Evolutionary conservation across 768 basidiomycete genomes (phyloP), one percentile per base, ranked within the genome.

Genomic region (Lactifluus subvellereus): DNA sequence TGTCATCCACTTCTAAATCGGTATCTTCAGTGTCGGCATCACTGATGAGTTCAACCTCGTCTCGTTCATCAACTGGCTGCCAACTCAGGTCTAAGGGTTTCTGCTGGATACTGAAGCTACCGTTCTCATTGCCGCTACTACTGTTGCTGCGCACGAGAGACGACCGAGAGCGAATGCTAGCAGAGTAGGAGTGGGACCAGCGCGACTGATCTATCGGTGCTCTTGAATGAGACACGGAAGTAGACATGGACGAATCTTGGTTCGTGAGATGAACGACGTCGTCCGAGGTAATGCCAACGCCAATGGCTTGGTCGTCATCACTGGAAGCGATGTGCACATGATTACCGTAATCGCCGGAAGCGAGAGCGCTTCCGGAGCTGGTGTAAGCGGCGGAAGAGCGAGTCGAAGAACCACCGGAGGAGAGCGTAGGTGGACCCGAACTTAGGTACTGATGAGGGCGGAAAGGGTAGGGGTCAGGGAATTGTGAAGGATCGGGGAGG

Each of bases 301-400:
- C 79, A 35, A 81, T 72, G 54, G 77, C 72, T 48, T 83, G 81
- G 13, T 88, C 85, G 63, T 87, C 79, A 42, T 76, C 80, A 20
- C 77, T 79, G 5, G 85, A 82, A 35, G 78, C 86, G 68, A 89
- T 84, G 61, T 83, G 86, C 49, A 89, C 80, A 72, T 85, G 82
- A 22, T 56, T 66, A 6, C 80, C 79, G 58, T 80, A 84, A 73
- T 91, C 89, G 43, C 78, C 78, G 47, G 84, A 82, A 30, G 80
- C 76, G 49, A 82, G 72, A 20, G 81, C 79, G 72, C 86, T 87
- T 59, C 85, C 86, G 20, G 84, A 83, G 73, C 81, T 86, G 27
- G 88, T 87, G 71, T 90, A 90, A 5, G 89, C 88, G 3, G 89
- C 88, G 4, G 88, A 88, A 8, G 89, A 90, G 54, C 89, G 81